Conservation (phyloP, 345 rosid genomes). For the Ceriops decandra region DNA sequence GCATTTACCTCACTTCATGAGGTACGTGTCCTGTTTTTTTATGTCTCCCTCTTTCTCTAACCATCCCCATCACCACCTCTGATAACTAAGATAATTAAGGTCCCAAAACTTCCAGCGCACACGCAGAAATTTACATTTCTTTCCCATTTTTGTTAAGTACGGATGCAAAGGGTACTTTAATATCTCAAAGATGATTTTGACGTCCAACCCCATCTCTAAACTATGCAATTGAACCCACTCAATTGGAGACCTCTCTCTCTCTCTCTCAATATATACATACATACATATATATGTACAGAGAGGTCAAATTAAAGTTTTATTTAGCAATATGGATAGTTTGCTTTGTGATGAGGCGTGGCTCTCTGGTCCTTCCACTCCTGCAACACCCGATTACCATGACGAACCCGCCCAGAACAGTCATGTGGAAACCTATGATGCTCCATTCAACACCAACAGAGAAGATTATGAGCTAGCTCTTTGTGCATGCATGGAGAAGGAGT, state of each 20-base stretch:
- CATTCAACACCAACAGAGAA: constrained; percentile 18
- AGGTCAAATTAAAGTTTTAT: background rate
- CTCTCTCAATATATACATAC: background rate
- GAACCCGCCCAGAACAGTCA: background rate
- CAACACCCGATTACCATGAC: background rate
- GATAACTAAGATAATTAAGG: constrained; percentile 4
- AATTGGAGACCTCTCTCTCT: background rate
- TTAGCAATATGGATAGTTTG: constrained; percentile 30
- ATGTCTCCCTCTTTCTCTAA: constrained; percentile 14
- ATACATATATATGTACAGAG: background rate
- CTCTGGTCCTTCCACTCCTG: constrained; percentile 26
- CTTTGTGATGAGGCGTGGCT: constrained; percentile 52
- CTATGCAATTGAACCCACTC: background rate
- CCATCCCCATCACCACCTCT: constrained; percentile 16
- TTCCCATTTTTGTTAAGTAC: constrained; percentile 2
- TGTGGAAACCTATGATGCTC: background rate
- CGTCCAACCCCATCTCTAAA: constrained; percentile 18
- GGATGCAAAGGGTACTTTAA: background rate
- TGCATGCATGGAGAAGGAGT: constrained; percentile 32
- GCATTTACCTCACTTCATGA: constrained; percentile 81
- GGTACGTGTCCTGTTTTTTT: constrained; percentile 45
- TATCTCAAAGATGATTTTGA: background rate
- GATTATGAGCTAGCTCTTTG: constrained; percentile 25
- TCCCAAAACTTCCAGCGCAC: background rate
- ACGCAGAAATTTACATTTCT: background rate